Percentiles rank a stretch among this genome's conserved stretches.
phyloP scores from a whole-genome alignment of 495 filamentous ascomycete genomes.

The Aspergillus panamensis region DNA sequence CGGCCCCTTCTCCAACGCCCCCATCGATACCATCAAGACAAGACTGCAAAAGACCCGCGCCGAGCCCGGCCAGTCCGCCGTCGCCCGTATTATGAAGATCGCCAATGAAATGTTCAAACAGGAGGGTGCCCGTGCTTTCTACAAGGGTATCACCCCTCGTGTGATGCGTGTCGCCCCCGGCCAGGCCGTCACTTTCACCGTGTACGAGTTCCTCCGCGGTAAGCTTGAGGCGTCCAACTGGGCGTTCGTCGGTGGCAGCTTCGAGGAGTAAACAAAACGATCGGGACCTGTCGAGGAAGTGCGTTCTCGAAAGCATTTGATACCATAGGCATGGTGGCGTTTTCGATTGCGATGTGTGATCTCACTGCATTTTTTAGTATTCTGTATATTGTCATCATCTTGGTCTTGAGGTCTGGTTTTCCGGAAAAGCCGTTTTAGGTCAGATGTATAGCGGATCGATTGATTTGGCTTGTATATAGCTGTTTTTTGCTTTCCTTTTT shows the following conservation, averaged over 20 bases:
- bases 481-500: conserved; percentile 9
- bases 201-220: conserved; percentile 88
- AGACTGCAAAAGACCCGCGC: conserved; percentile 86
- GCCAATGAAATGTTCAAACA: conserved; percentile 93
- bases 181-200: conserved; percentile 96
- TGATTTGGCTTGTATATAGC: conserved; percentile 19
- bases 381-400: conserved; percentile 14
- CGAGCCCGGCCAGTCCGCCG: conserved; percentile 72
- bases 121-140: conserved; percentile 91
- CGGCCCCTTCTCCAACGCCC: conserved; percentile 92
- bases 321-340: conserved; percentile 35
- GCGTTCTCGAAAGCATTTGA: conserved; percentile 30
- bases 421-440: conserved; percentile 8
- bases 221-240: conserved; percentile 71
- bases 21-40: conserved; percentile 99
- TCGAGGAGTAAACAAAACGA: conserved; percentile 61
- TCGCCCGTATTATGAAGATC: conserved; percentile 73
- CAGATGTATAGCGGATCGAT: conserved; percentile 13
- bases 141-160: conserved; percentile 96
- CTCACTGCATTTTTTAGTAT: conserved; percentile 18
- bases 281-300: conserved; percentile 2
- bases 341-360: conserved; percentile 21
- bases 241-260: conserved; percentile 60
- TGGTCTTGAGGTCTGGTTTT: conserved; percentile 7
- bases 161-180: conserved; percentile 97